A percentile compares a stretch with the other conserved stretches of the same genome.
phyloP scores from a whole-genome alignment of 495 filamentous ascomycete species.

The Viridothelium virens region DNA sequence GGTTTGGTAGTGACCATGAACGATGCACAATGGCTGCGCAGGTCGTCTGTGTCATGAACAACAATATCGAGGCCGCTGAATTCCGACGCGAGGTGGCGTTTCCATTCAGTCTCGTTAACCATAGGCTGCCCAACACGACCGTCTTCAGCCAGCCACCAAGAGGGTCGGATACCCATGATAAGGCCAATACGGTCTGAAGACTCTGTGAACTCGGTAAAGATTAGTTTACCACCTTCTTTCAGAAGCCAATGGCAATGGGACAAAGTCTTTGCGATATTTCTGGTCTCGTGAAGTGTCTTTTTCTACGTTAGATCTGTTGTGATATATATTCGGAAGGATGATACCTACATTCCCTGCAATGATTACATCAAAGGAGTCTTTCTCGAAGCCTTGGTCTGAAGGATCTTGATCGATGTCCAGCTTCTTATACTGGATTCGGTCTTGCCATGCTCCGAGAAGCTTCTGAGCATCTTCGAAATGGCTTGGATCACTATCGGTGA shows the following conservation, averaged over 20 bases:
- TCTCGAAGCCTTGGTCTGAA: slow-evolving; percentile 21
- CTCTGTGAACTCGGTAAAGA: slow-evolving; percentile 10
- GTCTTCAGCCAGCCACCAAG: slow-evolving; percentile 11
- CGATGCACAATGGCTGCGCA: slow-evolving; percentile 1
- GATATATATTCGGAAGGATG: not conserved
- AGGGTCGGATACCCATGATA: slow-evolving; percentile 7
- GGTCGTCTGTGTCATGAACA: not conserved
- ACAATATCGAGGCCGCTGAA: slow-evolving; percentile 27
- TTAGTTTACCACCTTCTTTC: slow-evolving; percentile 3
- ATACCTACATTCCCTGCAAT: slow-evolving; percentile 20
- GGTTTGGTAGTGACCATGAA: slow-evolving; percentile 11
- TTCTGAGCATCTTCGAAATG: slow-evolving; percentile 21
- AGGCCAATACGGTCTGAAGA: slow-evolving; percentile 7
- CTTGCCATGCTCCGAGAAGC: slow-evolving; percentile 15
- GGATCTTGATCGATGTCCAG: slow-evolving; percentile 27
- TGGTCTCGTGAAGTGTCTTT: slow-evolving; percentile 20
- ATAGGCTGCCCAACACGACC: slow-evolving; percentile 8
- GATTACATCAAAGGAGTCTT: slow-evolving; percentile 20
- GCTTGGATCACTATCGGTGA: slow-evolving; percentile 21
- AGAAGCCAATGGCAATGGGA: slow-evolving; percentile 13
- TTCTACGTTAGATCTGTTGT: not conserved
- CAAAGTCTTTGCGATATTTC: slow-evolving; percentile 14
- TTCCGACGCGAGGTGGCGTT: slow-evolving; percentile 11
- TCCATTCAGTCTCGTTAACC: slow-evolving; percentile 5
- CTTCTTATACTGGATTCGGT: slow-evolving; percentile 17